These are phyloP conservation scores for Mimosa pudica DNA, from an alignment of 306 rosid species.

Conservation along the genomic window DNA sequence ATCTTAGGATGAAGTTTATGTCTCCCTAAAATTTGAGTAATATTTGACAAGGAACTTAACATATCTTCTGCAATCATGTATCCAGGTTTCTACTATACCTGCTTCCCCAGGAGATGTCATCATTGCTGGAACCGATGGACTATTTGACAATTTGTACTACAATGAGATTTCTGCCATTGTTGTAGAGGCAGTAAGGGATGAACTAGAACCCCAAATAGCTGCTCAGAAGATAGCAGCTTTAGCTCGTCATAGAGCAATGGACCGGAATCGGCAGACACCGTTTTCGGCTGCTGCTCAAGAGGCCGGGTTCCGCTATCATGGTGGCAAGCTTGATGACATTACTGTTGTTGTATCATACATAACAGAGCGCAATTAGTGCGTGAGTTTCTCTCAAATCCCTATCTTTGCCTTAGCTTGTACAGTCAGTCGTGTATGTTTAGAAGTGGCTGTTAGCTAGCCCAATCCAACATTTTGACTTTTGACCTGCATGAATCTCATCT, in stretches of 20 bases:
- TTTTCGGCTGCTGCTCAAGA: conserved; percentile 89
- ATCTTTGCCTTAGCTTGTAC: background rate
- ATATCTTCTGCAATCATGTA: conserved; percentile 3
- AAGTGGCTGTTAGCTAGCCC: conserved; percentile 14
- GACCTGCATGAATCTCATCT: conserved; percentile 19
- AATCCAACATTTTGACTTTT: conserved; percentile 28
- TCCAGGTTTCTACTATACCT: conserved; percentile 66
- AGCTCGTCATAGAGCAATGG: conserved; percentile 74
- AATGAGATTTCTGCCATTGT: conserved; percentile 69
- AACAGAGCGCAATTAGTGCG: conserved; percentile 38
- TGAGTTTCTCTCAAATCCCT: conserved; percentile 26
- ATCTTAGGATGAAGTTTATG: conserved; percentile 1
- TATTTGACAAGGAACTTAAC: conserved; percentile 21
- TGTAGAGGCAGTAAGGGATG: conserved; percentile 59
- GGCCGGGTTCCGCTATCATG: conserved; percentile 76
- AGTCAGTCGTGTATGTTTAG: conserved; percentile 20
- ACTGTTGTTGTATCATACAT: conserved; percentile 82
- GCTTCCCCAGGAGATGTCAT: conserved; percentile 71
- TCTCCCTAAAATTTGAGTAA: conserved; percentile 2
- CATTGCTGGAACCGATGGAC: conserved; percentile 88
- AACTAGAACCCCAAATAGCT: conserved; percentile 67
- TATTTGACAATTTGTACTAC: conserved; percentile 81
- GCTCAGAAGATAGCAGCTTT: conserved; percentile 90
- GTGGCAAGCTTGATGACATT: conserved; percentile 94
- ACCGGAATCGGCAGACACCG: conserved; percentile 71